Base-by-base conservation (phyloP, 306 rosid genomes). In the Cicer pinnatifidum region DNA sequence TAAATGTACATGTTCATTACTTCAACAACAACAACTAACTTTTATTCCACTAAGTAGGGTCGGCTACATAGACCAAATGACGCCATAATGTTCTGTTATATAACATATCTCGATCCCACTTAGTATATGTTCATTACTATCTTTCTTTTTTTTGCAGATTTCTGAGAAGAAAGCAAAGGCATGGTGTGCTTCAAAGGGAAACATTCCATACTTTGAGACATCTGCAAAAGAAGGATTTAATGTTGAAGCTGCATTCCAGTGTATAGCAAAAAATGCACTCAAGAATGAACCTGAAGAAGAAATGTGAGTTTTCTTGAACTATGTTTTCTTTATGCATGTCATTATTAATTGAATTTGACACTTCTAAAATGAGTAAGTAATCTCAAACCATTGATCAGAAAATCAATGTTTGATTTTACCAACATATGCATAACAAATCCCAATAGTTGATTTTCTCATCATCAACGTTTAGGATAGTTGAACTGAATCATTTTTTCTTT, bases 281-380 rank as follows among this genome's bases (percentile, higher is more conserved):
- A 95, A 91, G 91, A 95, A 95, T 86, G 99, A 95, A 84, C 99
- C 99, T 54, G 99, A 95, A 88, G 99, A 95, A 85, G 99, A 95
- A 82, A 71, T 87, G 99, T 95, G 75, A 87, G 98, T 72, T 50
- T 48, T 66, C 68, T 69, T 40, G n/a, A 5, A 56, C 13, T 19
- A 2, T 51, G 19, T 44, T 78, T 43, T 72, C 45, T 19, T 69
- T 9, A 59, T 66, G 62, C 56, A 20, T 62, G 43, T 15, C 12
- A 11, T 9, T 17, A 16, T 20, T 23, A 7, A 12, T 51, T 8
- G 16, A 1, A 59, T 33, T 59, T 33, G 65, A 33, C 19, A 33
- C 43, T 17, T 33, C 17, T 58, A 58, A 59, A 59, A 59, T 28
- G 16, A 28, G 4, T 7, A 51, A 50, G 56, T 9, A 56, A 56